phyloP scores from a whole-genome alignment of 176 grass and related monocot species.

The Musa acuminata region DNA sequence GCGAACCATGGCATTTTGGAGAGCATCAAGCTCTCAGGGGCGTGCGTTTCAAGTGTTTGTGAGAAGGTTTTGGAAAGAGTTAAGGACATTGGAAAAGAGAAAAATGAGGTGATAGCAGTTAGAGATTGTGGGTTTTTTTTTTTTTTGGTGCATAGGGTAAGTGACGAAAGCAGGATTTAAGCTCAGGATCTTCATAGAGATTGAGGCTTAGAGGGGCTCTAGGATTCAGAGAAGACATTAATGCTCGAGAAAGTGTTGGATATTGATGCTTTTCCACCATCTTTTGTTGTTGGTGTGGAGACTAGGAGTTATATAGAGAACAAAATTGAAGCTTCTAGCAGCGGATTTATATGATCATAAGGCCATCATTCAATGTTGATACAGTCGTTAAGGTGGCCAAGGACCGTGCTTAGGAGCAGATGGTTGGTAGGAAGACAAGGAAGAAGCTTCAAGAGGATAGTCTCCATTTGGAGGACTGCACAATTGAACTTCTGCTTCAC shows the following conservation, averaged over 20 bases:
- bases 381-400: neutral
- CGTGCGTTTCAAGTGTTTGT: slow-evolving; percentile 45
- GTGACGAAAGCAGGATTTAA: slow-evolving; percentile 3
- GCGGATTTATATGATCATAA: slow-evolving; percentile 60
- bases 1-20: slow-evolving; percentile 18
- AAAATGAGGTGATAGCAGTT: too few species aligned
- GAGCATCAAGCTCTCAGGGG: slow-evolving; percentile 40
- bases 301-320: slow-evolving; percentile 39
- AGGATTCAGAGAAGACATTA: slow-evolving; percentile 40
- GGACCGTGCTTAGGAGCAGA: slow-evolving; percentile 2
- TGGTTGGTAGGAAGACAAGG: slow-evolving; percentile 6
- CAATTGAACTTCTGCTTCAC: slow-evolving; percentile 72
- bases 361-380: slow-evolving; percentile 14
- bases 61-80: slow-evolving; percentile 56
- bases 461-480: slow-evolving; percentile 78
- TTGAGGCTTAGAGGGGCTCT: too few species aligned
- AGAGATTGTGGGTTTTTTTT: too few species aligned
- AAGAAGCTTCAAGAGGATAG: slow-evolving; percentile 20
- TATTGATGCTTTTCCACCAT: slow-evolving; percentile 65
- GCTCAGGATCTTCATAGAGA: too few species aligned
- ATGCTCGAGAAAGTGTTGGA: slow-evolving; percentile 34
- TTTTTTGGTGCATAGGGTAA: neutral
- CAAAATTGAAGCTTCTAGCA: slow-evolving; percentile 58
- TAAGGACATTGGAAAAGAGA: slow-evolving; percentile 7
- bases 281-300: slow-evolving; percentile 50